phyloP scores from a whole-genome alignment of 2,329 filamentous ascomycete species.

The Neofusicoccum kwambonambiense region DNA sequence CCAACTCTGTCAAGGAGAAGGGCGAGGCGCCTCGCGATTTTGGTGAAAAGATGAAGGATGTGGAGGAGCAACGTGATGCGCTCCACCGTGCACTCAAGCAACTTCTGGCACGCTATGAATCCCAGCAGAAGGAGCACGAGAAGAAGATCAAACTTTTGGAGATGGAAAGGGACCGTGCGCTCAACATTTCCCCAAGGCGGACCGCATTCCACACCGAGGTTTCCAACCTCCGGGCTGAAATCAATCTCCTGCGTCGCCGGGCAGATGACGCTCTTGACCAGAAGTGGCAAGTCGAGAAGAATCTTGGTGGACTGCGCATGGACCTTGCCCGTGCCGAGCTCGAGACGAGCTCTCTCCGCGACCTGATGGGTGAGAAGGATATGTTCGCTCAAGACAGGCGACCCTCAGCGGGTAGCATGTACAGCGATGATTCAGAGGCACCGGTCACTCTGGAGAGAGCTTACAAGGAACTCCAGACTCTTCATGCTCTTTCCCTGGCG shows the following conservation, averaged over 20 bases:
- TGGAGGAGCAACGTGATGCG: conserved; percentile 90
- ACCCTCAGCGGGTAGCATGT: conserved; percentile 24
- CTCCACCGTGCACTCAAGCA: conserved; percentile 84
- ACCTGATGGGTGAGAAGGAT: conserved; percentile 77
- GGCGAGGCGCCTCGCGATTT: conserved; percentile 54
- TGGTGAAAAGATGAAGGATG: conserved; percentile 81
- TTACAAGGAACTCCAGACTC: conserved; percentile 72
- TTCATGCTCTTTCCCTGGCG: conserved; percentile 65
- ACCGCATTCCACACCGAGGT: conserved; percentile 85
- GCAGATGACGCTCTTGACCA: conserved; percentile 93
- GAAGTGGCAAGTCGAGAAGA: conserved; percentile 95
- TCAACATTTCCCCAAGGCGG: conserved; percentile 67
- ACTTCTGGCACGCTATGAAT: conserved; percentile 79
- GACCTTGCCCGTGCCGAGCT: conserved; percentile 93
- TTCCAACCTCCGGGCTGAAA: conserved; percentile 73
- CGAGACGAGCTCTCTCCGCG: conserved; percentile 81
- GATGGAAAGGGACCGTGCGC: conserved; percentile 71
- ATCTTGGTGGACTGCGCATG: conserved; percentile 85
- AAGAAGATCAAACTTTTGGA: conserved; percentile 79
- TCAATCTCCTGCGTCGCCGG: conserved; percentile 77
- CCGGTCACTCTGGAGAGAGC: conserved; percentile 72
- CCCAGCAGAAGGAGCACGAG: conserved; percentile 77
- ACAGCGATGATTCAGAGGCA: conserved; percentile 50
- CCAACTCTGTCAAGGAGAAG: conserved; percentile 42
- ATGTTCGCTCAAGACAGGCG: conserved; percentile 67